phyloP scores from a whole-genome alignment of 495 filamentous ascomycete species.

The Recurvomyces mirabilis region DNA sequence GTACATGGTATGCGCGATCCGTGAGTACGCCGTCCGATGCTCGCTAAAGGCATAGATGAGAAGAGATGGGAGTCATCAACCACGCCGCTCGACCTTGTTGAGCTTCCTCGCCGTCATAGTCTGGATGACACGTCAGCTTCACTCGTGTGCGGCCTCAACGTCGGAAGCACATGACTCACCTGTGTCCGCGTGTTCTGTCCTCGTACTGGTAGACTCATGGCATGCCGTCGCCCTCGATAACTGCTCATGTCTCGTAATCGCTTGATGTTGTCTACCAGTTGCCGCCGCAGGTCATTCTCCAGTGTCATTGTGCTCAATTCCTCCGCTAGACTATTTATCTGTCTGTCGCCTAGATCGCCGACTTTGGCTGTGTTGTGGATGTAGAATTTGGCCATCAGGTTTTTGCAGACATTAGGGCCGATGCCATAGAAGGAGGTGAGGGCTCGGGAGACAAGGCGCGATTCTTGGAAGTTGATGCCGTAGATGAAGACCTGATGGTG shows the following conservation, averaged over 20 bases:
- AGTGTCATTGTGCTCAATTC: conserved; percentile 86
- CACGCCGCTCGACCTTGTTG: conserved; percentile 64
- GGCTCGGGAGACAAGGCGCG: conserved; percentile 63
- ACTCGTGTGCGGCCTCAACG: background rate
- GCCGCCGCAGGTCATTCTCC: conserved; percentile 73
- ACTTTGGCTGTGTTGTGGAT: conserved; percentile 75
- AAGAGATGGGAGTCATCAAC: conserved; percentile 25
- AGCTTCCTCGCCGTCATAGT: conserved; percentile 65
- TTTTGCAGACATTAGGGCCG: conserved; percentile 55
- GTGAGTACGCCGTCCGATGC: conserved; percentile 4
- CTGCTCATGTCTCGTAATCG: conserved; percentile 83
- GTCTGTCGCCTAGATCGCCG: conserved; percentile 56
- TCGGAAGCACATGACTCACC: conserved; percentile 32
- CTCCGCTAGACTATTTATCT: conserved; percentile 65
- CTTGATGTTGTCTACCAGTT: conserved; percentile 71
- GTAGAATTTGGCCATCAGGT: conserved; percentile 72
- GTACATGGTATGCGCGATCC: background rate
- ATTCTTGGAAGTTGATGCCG: conserved; percentile 74
- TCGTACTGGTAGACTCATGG: conserved; percentile 73
- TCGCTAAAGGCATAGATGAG: background rate
- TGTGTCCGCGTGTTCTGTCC: conserved; percentile 81
- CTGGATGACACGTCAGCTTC: conserved; percentile 33
- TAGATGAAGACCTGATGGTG: conserved; percentile 60
- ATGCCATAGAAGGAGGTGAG: conserved; percentile 86
- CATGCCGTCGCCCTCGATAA: conserved; percentile 82